Percentiles rank a stretch among this genome's conserved stretches.
Conservation (phyloP, 179 eudicot species). For the Gypsophila paniculata region DNA sequence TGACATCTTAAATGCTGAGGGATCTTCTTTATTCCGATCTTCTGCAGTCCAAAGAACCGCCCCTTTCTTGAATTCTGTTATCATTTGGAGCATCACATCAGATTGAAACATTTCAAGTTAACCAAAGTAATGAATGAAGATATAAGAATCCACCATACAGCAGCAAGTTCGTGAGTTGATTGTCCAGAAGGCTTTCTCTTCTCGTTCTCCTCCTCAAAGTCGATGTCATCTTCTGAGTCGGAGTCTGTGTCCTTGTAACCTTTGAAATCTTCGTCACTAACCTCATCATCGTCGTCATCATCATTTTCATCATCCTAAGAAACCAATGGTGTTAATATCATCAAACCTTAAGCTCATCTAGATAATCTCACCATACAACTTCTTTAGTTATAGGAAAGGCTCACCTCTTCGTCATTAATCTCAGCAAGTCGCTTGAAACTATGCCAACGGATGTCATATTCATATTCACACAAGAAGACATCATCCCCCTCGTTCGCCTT, state of each 20-base stretch:
- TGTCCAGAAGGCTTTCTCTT: constrained; percentile 44
- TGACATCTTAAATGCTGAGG: constrained; percentile 83
- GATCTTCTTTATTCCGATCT: constrained; percentile 76
- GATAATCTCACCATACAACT: background rate
- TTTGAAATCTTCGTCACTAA: constrained; percentile 71
- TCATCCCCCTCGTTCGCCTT: constrained; percentile 86
- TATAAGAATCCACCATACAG: constrained; percentile 43
- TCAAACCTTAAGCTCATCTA: constrained; percentile 6
- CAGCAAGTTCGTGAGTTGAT: constrained; percentile 61
- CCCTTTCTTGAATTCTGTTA: constrained; percentile 78
- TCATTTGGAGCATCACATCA: constrained; percentile 17
- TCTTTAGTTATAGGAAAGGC: constrained; percentile 7
- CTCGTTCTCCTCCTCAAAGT: constrained; percentile 63
- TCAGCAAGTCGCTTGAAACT: constrained; percentile 88
- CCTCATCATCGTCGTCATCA: constrained; percentile 48
- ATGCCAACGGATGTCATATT: constrained; percentile 73
- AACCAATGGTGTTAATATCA: constrained; percentile 1
- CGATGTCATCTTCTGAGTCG: constrained; percentile 38
- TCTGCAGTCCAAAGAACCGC: constrained; percentile 73
- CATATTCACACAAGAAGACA: constrained; percentile 82
- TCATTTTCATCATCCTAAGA: constrained; percentile 47
- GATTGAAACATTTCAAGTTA: constrained; percentile 10
- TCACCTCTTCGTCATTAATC: constrained; percentile 55
- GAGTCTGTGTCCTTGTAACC: constrained; percentile 38
- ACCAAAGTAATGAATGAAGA: constrained; percentile 13